Evolutionary conservation across 345 rosid genomes (phyloP).

Genomic region (Moringa oleifera): DNA sequence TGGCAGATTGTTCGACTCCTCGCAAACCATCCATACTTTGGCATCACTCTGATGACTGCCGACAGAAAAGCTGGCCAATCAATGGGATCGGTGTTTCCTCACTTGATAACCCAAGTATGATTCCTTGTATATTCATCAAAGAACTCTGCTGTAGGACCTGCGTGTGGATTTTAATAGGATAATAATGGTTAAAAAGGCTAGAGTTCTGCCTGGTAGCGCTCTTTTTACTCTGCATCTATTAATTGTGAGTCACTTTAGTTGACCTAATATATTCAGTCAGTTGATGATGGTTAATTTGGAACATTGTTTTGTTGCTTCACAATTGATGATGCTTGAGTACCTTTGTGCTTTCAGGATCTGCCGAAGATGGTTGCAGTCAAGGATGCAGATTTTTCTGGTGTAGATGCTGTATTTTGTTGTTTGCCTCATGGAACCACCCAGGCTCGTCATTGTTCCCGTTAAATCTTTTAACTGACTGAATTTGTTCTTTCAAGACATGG

Average conservation of each 20-base stretch:
- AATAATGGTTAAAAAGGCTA: background rate
- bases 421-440: constrained; percentile 97
- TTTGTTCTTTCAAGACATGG: background rate
- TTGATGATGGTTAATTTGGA: background rate
- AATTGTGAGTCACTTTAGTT: background rate
- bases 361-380: constrained; percentile 64
- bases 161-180: background rate
- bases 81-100: constrained; percentile 83
- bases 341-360: constrained; percentile 50
- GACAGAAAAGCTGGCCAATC: constrained; percentile 99
- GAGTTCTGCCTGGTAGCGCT: background rate
- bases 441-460: constrained; percentile 32
- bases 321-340: constrained; percentile 4
- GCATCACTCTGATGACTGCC: constrained; percentile 82
- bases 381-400: constrained; percentile 76
- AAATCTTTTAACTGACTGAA: constrained; percentile 1
- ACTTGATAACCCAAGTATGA: constrained; percentile 62
- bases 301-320: background rate
- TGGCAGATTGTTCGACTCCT: constrained; percentile 81
- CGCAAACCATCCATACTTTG: constrained; percentile 68
- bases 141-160: background rate
- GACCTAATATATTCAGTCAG: background rate
- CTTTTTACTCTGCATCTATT: background rate
- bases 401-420: constrained; percentile 96
- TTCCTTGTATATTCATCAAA: background rate